phyloP scores from a whole-genome alignment of 2,329 filamentous ascomycete species.

The Dothidotthia symphoricarpi region DNA sequence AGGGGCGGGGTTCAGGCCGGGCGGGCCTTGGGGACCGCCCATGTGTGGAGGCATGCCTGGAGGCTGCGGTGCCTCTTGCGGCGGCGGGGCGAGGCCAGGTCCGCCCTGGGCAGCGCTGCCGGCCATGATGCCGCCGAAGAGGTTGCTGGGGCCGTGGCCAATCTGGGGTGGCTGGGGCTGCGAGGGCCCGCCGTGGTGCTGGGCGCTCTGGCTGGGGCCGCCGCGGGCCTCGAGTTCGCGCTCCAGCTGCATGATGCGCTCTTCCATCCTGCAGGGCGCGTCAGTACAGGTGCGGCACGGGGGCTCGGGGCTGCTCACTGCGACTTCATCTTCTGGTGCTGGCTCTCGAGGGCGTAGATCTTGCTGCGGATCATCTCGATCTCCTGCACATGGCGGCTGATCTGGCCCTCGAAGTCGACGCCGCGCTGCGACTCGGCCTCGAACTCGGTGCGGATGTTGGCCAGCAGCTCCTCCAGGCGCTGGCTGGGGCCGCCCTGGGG shows the following conservation, averaged over 20 bases:
- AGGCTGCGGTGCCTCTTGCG: slow-evolving; percentile 60
- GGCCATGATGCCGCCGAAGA: slow-evolving; percentile 95
- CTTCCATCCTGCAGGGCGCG: slow-evolving; percentile 74
- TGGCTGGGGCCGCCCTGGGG: slow-evolving; percentile 58
- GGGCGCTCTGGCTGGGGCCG: slow-evolving; percentile 65
- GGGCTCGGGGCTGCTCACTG: slow-evolving; percentile 62
- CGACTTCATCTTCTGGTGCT: slow-evolving; percentile 81
- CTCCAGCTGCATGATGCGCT: slow-evolving; percentile 80
- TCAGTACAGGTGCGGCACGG: slow-evolving; percentile 10
- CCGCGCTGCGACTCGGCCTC: slow-evolving; percentile 78
- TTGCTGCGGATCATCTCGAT: slow-evolving; percentile 93
- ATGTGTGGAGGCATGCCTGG: slow-evolving; percentile 60
- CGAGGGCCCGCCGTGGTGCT: slow-evolving; percentile 74
- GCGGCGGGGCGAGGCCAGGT: slow-evolving; percentile 73
- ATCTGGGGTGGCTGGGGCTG: slow-evolving; percentile 83
- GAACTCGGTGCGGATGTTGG: slow-evolving; percentile 87
- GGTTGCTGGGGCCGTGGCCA: slow-evolving; percentile 80
- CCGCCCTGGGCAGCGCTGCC: slow-evolving; percentile 79
- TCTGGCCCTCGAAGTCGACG: slow-evolving; percentile 88
- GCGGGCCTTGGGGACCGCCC: slow-evolving; percentile 72
- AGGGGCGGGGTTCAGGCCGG: slow-evolving; percentile 58
- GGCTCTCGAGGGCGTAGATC: slow-evolving; percentile 88
- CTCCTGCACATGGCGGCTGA: slow-evolving; percentile 86
- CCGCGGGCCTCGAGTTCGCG: slow-evolving; percentile 79
- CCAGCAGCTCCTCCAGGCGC: slow-evolving; percentile 87